A percentile compares a stretch with the other conserved stretches of the same genome.
These are phyloP conservation scores for Dicorynia guianensis DNA, from an alignment of 306 rosid genomes.

Conservation along the genomic window DNA sequence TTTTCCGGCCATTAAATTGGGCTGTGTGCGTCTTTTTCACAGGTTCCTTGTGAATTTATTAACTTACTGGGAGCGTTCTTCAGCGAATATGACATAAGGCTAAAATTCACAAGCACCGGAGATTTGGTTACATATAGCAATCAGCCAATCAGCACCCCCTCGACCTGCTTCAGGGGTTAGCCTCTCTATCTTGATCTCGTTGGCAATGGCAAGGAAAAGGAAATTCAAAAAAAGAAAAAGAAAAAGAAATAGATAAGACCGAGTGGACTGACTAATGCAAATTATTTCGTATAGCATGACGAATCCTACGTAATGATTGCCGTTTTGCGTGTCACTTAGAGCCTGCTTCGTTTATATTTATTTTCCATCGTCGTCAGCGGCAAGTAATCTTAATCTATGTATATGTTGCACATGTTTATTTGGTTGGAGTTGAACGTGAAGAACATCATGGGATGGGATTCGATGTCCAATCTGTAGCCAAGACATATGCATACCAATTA, in stretches of 20 bases:
- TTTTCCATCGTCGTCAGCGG: background rate
- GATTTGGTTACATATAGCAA: too few relatives aligned
- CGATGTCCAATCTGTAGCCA: background rate
- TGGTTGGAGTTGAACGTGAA: background rate
- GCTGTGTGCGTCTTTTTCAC: background rate
- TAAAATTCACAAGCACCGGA: background rate
- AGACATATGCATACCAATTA: background rate
- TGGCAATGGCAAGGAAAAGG: too few relatives aligned
- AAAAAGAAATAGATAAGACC: background rate
- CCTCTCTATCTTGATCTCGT: too few relatives aligned
- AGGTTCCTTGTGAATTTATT: background rate
- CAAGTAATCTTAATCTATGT: background rate
- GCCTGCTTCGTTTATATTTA: background rate
- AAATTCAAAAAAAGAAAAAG: too few relatives aligned
- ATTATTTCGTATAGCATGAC: constrained; percentile 7
- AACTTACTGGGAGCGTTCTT: background rate
- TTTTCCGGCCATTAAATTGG: background rate
- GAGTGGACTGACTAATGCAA: background rate
- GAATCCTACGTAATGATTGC: constrained; percentile 15
- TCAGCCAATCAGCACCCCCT: background rate
- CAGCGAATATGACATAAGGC: background rate
- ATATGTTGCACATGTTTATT: background rate
- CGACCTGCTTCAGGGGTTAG: background rate
- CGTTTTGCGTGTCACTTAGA: constrained; percentile 1
- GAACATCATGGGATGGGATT: background rate